A percentile compares a stretch with the other conserved stretches of the same genome.
Conservation (phyloP, 768 basidiomycete species). For the Sistotremastrum suecicum region DNA sequence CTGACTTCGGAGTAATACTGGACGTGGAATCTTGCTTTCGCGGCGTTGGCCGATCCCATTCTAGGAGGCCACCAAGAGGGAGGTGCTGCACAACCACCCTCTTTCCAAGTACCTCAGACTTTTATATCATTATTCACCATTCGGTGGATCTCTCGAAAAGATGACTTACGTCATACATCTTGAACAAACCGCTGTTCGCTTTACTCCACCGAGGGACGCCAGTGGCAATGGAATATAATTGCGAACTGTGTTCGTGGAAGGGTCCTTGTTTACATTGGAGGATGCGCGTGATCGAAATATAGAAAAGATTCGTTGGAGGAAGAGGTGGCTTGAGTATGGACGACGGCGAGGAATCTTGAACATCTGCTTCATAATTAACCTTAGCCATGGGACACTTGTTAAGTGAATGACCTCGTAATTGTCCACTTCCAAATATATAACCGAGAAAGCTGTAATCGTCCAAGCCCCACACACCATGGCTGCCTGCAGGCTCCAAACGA, state of each 20-base stretch:
- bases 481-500: conserved; percentile 88
- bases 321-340: conserved; percentile 45
- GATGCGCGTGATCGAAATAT: conserved; percentile 64
- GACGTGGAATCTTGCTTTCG: too few relatives aligned
- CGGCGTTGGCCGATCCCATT: conserved; percentile 32
- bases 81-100: conserved; percentile 95
- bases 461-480: conserved; percentile 96
- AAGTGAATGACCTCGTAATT: conserved; percentile 51
- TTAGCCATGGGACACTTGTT: background rate
- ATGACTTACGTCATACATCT: conserved; percentile 78
- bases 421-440: conserved; percentile 84
- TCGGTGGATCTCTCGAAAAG: background rate
- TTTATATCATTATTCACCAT: background rate
- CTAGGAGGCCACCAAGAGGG: conserved; percentile 67
- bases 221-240: conserved; percentile 72
- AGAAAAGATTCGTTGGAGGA: conserved; percentile 64
- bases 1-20: too few relatives aligned
- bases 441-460: conserved; percentile 86
- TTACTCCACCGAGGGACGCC: conserved; percentile 88
- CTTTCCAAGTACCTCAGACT: conserved; percentile 88
- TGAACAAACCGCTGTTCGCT: conserved; percentile 78
- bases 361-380: conserved; percentile 27
- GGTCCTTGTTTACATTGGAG: conserved; percentile 73
- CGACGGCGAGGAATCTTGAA: conserved; percentile 47
- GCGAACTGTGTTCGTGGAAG: conserved; percentile 86